Evolutionary conservation across 2,329 filamentous ascomycete genomes (phyloP), one percentile per base, ranked within the genome.

Genomic region (Pseudogymnoascus sp.): DNA sequence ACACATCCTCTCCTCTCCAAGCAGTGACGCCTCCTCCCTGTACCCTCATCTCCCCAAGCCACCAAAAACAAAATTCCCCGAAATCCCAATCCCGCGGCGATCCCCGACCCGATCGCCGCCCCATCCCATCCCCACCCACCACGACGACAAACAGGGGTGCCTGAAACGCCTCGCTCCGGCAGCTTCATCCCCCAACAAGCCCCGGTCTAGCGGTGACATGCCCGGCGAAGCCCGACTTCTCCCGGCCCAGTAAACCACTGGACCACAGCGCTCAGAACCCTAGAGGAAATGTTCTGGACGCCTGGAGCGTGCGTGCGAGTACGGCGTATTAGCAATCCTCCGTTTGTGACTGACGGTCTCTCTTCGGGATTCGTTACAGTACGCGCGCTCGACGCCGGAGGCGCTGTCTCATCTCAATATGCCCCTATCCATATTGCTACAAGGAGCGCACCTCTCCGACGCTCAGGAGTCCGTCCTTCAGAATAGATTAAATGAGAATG

Each of bases 111-210:
- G 42, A 51, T 51, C 42, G 42, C 42, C 42, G 42, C 42, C 42
- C 42, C 42, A 51, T 51, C 42, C 42, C 25, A 29, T 31, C 25
- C 27, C 44, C 44, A 51, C 44, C 44, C 44, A 51, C 44, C 44
- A 51, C 44, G 27, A 51, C 25, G 21, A 7, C 15, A 21, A 10
- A 9, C 44, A 51, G 27, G 44, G 29, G n/a, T 12, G n/a, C 44
- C 39, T 55, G 27, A 55, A 55, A 55, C 44, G 44, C 44, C 44
- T 55, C 44, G 44, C 44, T 55, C 44, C 44, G 44, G 44, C 44
- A 55, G 10, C 44, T 55, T 55, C 29, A 17, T 12, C n/a, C 27
- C 27, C 29, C 39, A n/a, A 29, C 25, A 21, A 21, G 1, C 41
- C 44, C 44, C 27, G 10, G 44, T 51, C 44, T 51, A 51, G 44